phyloP scores from a whole-genome alignment of 495 filamentous ascomycete genomes.

The Platismatia glauca region DNA sequence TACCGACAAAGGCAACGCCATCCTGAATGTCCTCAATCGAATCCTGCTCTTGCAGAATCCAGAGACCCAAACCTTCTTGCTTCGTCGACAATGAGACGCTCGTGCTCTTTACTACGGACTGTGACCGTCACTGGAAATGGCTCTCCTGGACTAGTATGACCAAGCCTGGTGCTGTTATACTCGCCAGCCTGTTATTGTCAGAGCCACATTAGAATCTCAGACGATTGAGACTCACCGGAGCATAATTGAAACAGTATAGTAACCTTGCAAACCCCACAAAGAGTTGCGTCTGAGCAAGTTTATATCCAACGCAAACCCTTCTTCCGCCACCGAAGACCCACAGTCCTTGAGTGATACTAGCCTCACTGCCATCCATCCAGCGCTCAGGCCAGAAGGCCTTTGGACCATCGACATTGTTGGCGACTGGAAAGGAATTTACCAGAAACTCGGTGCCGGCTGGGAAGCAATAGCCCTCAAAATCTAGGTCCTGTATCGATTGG shows the following conservation, averaged over 20 bases:
- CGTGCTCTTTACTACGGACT: slow-evolving; percentile 1
- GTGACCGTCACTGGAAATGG: background rate
- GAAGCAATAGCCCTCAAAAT: slow-evolving; percentile 44
- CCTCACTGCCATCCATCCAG: slow-evolving; percentile 36
- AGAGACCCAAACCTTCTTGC: background rate
- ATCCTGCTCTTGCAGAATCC: too few species aligned
- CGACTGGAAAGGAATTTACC: slow-evolving; percentile 28
- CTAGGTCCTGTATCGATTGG: slow-evolving; percentile 36
- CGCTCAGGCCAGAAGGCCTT: slow-evolving; percentile 35
- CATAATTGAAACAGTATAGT: slow-evolving; percentile 36
- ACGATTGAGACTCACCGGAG: slow-evolving; percentile 16
- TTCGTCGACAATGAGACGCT: background rate
- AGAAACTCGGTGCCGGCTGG: slow-evolving; percentile 38
- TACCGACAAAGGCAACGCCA: too few species aligned
- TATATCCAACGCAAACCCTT: slow-evolving; percentile 40
- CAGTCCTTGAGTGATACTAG: slow-evolving; percentile 29
- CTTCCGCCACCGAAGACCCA: slow-evolving; percentile 37
- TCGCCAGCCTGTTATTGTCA: background rate
- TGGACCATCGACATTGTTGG: slow-evolving; percentile 28
- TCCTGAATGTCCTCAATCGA: too few species aligned
- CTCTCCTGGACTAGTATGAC: background rate
- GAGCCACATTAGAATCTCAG: too few species aligned
- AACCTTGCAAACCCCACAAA: slow-evolving; percentile 39
- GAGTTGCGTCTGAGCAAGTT: slow-evolving; percentile 34
- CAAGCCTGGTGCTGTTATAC: background rate